A percentile compares a stretch with the other conserved stretches of the same genome.
Conservation (phyloP, 495 filamentous ascomycete genomes). For the Amorphotheca resinae region DNA sequence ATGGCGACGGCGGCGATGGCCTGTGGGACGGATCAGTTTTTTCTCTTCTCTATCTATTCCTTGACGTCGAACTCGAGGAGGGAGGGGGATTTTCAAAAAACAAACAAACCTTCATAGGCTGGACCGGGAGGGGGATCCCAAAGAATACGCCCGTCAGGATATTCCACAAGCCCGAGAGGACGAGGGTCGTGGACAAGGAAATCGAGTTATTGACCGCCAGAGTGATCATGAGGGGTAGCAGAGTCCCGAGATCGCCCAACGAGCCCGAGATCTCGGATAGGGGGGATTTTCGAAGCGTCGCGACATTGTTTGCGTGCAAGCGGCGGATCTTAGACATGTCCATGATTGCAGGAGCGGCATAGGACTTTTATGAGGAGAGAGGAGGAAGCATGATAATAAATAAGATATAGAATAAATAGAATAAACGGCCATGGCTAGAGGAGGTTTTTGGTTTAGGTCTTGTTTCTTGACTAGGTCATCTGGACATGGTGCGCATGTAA, state of each 20-base stretch:
- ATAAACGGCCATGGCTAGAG: no score
- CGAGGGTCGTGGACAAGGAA: slow-evolving; percentile 67
- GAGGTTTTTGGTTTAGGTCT: no score
- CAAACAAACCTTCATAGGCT: slow-evolving; percentile 57
- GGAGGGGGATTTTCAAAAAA: neutral
- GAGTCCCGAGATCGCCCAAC: slow-evolving; percentile 80
- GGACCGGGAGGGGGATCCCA: slow-evolving; percentile 76
- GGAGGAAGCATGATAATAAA: neutral
- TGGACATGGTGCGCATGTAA: no score
- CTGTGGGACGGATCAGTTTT: slow-evolving; percentile 28
- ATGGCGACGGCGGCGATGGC: slow-evolving; percentile 85
- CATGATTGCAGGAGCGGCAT: slow-evolving; percentile 2
- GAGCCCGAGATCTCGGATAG: slow-evolving; percentile 79
- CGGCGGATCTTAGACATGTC: slow-evolving; percentile 10
- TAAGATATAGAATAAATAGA: no score
- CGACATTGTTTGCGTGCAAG: slow-evolving; percentile 30
- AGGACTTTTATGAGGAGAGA: neutral
- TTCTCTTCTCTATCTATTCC: no score
- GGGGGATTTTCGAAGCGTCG: slow-evolving; percentile 36
- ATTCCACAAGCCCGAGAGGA: slow-evolving; percentile 81
- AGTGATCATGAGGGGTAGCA: slow-evolving; percentile 79
- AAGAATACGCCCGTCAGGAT: slow-evolving; percentile 69
- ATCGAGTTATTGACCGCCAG: slow-evolving; percentile 63
- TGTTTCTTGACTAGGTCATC: no score
- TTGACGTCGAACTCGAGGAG: neutral